Conservation (phyloP, 2,329 filamentous ascomycete genomes). For the Annulohypoxylon truncatum region DNA sequence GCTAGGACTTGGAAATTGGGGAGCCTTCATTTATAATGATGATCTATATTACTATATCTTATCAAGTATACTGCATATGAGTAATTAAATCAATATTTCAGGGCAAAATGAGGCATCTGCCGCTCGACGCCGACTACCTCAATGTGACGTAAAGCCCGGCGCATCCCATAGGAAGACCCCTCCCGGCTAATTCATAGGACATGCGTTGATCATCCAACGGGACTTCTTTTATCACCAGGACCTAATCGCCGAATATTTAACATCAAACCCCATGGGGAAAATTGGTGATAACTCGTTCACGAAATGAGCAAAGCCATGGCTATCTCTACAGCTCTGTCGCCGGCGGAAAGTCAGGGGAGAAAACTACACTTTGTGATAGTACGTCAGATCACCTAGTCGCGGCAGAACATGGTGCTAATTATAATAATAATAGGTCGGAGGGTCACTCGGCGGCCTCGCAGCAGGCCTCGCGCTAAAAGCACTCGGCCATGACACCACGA, state of each 20-base stretch:
- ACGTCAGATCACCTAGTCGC: slow-evolving; percentile 4
- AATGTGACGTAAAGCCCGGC: slow-evolving; percentile 29
- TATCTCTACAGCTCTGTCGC: slow-evolving; percentile 5
- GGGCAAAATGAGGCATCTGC: slow-evolving; percentile 24
- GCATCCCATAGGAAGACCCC: slow-evolving; percentile 15
- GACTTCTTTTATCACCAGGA: slow-evolving; percentile 19
- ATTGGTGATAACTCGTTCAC: not conserved
- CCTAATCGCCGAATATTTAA: slow-evolving; percentile 13
- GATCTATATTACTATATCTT: slow-evolving; percentile 28
- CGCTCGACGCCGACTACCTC: slow-evolving; percentile 15
- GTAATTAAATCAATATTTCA: not conserved
- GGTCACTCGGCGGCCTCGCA: slow-evolving; percentile 56
- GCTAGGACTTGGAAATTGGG: not conserved
- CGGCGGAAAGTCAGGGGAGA: slow-evolving; percentile 26
- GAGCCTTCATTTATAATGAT: not conserved
- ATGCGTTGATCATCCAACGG: slow-evolving; percentile 24
- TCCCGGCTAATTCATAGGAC: slow-evolving; percentile 39
- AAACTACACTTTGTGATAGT: slow-evolving; percentile 48
- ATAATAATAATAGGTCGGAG: slow-evolving; percentile 53
- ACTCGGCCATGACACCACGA: slow-evolving; percentile 56
- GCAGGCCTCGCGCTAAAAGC: slow-evolving; percentile 55
- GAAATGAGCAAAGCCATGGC: slow-evolving; percentile 26
- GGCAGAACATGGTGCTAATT: not conserved
- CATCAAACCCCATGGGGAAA: not conserved
- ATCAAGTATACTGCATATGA: slow-evolving; percentile 8